Evolutionary conservation across 805 yeast species (phyloP), one percentile per base, ranked within the genome.

Genomic region (Yarrowia deformans): DNA sequence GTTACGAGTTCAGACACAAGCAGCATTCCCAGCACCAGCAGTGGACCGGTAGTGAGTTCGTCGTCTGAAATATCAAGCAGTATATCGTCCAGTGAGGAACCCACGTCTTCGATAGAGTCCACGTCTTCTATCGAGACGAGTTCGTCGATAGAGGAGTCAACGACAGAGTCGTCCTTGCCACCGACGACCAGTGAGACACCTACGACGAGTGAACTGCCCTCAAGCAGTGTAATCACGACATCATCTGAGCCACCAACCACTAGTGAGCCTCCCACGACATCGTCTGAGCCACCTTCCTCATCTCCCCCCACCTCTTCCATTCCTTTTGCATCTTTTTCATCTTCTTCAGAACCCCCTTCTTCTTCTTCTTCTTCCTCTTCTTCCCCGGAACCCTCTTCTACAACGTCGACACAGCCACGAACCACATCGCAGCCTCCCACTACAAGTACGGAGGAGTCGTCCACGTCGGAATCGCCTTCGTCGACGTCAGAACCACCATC

Each of bases 1-100:
- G 34, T 46, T 43, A 35, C 61, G 3, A 55, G 35, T 8, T 32
- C 54, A 8, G 63, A 42, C 23, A 56, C 63, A 8, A 40, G 48
- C 63, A 56, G 63, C 23, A 42, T 56, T 10, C 63, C 63, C 19
- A 56, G 39, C 48, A 56, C 63, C 37, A 8, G 16, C 32, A 9
- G 55, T n/a, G 12, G 32, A 23, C 18, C n/a, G n/a, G n/a, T n/a
- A n/a, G n/a, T n/a, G n/a, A 29, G 23, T 39, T 32, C 39, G n/a
- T 35, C 32, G n/a, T 35, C 32, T 2, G 58, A 52, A 9, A 34
- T 29, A 1, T 8, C 45, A 23, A 23, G 29, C 46, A 55, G 43
- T 8, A 12, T 19, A 13, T 37, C 56, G 14, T 39, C 43, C 35
- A 39, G 13, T 18, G 34, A 37, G 18, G 8, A 2, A 0, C 55